Base-by-base conservation (phyloP, 169 alveolate species). In the Plasmodium gaboni region DNA sequence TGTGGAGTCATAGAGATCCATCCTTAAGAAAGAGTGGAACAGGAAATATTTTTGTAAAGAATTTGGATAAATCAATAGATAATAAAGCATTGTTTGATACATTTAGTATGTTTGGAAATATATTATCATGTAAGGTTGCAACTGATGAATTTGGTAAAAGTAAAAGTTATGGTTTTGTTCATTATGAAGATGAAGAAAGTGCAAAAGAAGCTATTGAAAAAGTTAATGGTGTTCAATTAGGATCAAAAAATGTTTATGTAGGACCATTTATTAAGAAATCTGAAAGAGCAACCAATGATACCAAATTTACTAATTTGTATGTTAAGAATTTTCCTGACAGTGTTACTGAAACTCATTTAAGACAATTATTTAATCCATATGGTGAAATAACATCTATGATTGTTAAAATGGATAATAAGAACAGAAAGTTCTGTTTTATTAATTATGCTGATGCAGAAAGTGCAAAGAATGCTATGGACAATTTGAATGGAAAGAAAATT, bases 101-200 rank as follows among this genome's bases (percentile, higher is more conserved):
- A 55, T 97, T 98, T 88, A 92, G 98, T 63, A 96, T 95, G 72
- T 98, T 96, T 53, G 99, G 99, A 50, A 95, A 96, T 71, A 98
- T 98, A 51, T 88, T 97, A 57, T 96, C 98, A 42, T 96, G 99
- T 94, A 98, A 98, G 89, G 99, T 96, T n/a, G 98, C 98, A 12
- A 92, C 96, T 3, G 98, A 97, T 76, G 89, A 89, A 15, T 89
- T 92, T 38, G 98, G 98, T 38, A 93, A 92, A 51, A 95, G 98
- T 74, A 94, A 95, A 72, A 99, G 99, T 17, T 98, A 97, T 74
- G 99, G 99, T 10, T 98, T 98, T 60, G 99, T 98, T n/a, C 99
- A 97, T 92, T 98, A 96, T 88, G 97, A 97, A 60, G 95, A 94
- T 38, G 98, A 95, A 53, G 99, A 97, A 50, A 93, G 97, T 67